Evolutionary conservation across 441 rosid genomes (phyloP), one percentile per base, ranked within the genome.

Genomic region (Cnidoscolus chayamansa): DNA sequence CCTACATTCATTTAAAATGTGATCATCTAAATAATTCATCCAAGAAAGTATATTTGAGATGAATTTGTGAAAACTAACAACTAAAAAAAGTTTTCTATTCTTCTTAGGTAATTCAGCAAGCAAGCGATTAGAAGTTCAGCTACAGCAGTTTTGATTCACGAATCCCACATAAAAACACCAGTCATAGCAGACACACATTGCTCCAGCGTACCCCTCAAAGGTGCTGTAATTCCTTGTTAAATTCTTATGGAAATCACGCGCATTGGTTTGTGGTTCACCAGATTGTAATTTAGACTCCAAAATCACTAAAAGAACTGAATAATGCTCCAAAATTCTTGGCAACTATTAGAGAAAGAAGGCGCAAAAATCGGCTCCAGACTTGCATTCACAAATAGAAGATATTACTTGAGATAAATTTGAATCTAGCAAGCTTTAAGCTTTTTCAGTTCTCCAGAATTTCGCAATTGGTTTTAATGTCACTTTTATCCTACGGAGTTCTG

Each of bases 1-100:
- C 86, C 98, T 91, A 68, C 74, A 55, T 45, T 55, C 55, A 50
- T 4, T 59, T 59, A 1, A 67, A 72, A n/a, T 7, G 40, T 15
- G 10, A 53, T 70, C 45, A 63, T 20, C 35, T 51, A 74, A 1
- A 31, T 16, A 11, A 11, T 40, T 62, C 71, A 48, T 2, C 4
- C 40, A 35, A 2, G 37, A 5, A 10, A 40, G 6, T 45, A 67
- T 37, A 25, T 35, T 6, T 45, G 50, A 53, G 30, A 3, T 55
- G 7, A 62, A 7, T 48, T 10, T 7, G 17, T 47, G 10, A 64
- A 31, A 15, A 20, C 37, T 30, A 17, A 2, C 15, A 40, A 40
- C 7, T 40, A 4, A 40, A 40, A 5, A 6, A 40, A 5, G 10
- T 57, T 49, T 35, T 35, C 40, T 35, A 35, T 35, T 2, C 4